Evolutionary conservation across 768 basidiomycete species (phyloP).

Genomic region (Trichaptum fuscoviolaceum): DNA sequence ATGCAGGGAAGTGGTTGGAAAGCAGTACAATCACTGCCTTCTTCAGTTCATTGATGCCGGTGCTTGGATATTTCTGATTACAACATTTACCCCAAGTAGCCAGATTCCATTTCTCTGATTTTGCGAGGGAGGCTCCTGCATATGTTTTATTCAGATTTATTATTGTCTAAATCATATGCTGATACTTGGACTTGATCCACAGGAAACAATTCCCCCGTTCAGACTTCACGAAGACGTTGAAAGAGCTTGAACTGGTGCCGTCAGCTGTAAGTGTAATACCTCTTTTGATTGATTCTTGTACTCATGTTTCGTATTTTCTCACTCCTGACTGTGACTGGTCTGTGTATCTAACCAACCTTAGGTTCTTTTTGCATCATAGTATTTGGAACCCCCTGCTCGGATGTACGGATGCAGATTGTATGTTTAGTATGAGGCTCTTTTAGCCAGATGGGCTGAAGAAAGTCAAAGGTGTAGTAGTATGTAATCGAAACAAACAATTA

Average conservation of each 20-base stretch:
- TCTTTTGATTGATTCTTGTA: constrained; percentile 8
- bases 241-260: constrained; percentile 84
- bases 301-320: background rate
- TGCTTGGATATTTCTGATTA: too few relatives aligned
- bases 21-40: too few relatives aligned
- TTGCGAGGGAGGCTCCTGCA: too few relatives aligned
- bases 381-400: too few relatives aligned
- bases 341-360: constrained; percentile 17
- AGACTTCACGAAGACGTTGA: constrained; percentile 77
- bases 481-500: background rate
- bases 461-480: background rate
- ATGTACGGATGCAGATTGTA: constrained; percentile 3
- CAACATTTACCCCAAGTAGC: too few relatives aligned
- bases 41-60: too few relatives aligned
- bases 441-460: background rate
- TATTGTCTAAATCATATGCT: too few relatives aligned
- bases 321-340: too few relatives aligned
- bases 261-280: constrained; percentile 60
- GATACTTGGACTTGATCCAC: background rate
- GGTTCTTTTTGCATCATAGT: constrained; percentile 49
- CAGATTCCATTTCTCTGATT: too few relatives aligned
- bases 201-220: constrained; percentile 73
- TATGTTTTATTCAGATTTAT: too few relatives aligned
- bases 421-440: background rate
- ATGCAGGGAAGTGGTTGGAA: too few relatives aligned